Conservation (phyloP, 2,329 filamentous ascomycete genomes). For the Diaporthe citri region DNA sequence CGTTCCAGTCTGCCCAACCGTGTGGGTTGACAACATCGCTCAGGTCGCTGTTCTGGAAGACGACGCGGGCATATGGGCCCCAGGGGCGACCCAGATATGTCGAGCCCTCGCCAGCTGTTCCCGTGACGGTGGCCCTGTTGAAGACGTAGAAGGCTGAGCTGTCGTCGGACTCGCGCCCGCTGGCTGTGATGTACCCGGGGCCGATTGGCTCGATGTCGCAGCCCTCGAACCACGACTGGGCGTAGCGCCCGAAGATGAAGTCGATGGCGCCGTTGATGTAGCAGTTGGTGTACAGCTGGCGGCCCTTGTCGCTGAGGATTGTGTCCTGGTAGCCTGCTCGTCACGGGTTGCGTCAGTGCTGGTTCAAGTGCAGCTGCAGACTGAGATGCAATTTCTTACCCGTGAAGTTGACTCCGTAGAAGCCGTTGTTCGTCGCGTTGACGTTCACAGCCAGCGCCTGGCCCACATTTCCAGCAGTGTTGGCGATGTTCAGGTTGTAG, state of each 20-base stretch:
- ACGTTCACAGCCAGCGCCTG: slow-evolving; percentile 33
- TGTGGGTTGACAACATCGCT: slow-evolving; percentile 61
- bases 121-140: slow-evolving; percentile 61
- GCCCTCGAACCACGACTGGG: slow-evolving; percentile 43
- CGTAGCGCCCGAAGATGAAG: slow-evolving; percentile 32
- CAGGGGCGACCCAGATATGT: slow-evolving; percentile 67
- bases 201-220: slow-evolving; percentile 61
- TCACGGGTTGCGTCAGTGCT: background rate
- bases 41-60: slow-evolving; percentile 62
- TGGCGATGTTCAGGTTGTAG: slow-evolving; percentile 28
- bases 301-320: slow-evolving; percentile 26
- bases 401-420: slow-evolving; percentile 24
- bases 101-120: slow-evolving; percentile 48
- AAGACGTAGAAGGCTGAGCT: slow-evolving; percentile 57
- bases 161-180: slow-evolving; percentile 55
- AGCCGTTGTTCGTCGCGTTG: slow-evolving; percentile 27
- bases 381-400: background rate
- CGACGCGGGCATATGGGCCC: slow-evolving; percentile 62
- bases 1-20: slow-evolving; percentile 64
- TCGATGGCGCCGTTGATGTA: slow-evolving; percentile 18
- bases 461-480: slow-evolving; percentile 28
- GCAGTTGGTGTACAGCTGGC: slow-evolving; percentile 14
- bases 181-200: slow-evolving; percentile 61
- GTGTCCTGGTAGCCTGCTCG: slow-evolving; percentile 24
- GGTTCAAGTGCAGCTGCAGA: background rate